Percentiles rank a stretch among this genome's conserved stretches.
These are phyloP conservation scores for Metschnikowia similis DNA, from an alignment of 805 yeast genomes.

Conservation along the genomic window DNA sequence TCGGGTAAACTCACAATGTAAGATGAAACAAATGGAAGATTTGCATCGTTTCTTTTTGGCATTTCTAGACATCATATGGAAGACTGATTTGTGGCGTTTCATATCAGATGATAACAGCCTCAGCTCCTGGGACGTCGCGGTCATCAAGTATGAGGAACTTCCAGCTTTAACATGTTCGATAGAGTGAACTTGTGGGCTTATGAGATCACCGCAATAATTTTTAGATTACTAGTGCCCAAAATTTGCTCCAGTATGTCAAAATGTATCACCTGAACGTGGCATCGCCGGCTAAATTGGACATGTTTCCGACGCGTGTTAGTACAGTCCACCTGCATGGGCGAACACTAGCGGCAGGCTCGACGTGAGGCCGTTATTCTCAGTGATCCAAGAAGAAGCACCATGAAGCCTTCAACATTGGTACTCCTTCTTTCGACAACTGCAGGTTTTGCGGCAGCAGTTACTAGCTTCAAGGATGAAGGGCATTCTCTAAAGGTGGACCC, in stretches of 20 bases:
- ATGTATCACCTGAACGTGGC: background rate
- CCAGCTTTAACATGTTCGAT: background rate
- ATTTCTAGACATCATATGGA: no score
- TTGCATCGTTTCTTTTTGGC: no score
- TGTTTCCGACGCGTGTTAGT: background rate
- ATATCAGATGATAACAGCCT: background rate
- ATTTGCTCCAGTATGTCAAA: background rate
- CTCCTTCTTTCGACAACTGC: conserved; percentile 5
- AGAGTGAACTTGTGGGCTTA: background rate
- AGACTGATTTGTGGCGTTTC: no score
- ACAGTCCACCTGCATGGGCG: conserved; percentile 1
- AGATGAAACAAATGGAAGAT: no score
- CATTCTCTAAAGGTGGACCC: conserved; percentile 8
- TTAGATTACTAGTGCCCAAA: background rate
- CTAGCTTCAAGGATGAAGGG: background rate
- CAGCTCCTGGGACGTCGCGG: background rate
- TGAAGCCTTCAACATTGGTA: conserved; percentile 8
- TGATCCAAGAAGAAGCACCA: background rate
- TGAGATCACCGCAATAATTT: background rate
- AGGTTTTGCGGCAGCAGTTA: conserved; percentile 6
- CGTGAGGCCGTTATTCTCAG: background rate
- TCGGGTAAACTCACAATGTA: no score
- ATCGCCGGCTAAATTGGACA: background rate
- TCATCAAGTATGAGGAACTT: background rate
- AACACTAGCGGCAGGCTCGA: background rate